A percentile compares a stretch with the other conserved stretches of the same genome.
Evolutionary conservation across 768 basidiomycete species (phyloP).

Genomic region (Agaricus blazei): DNA sequence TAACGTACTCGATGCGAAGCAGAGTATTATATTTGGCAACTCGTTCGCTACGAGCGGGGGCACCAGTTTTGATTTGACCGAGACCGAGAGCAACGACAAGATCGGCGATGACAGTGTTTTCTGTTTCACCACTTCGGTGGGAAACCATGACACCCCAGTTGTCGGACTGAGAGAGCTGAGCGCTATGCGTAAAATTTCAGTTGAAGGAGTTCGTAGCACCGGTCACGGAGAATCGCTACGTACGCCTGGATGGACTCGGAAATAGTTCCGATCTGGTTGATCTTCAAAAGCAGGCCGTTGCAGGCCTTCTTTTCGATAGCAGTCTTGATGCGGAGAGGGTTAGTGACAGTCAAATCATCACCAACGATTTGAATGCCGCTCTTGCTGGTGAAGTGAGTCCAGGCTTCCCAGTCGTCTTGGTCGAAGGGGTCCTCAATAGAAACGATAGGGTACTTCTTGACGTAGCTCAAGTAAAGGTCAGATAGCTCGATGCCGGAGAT

Average conservation of each 20-base stretch:
- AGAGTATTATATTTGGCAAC: slow-evolving; percentile 92
- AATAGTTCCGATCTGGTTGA: slow-evolving; percentile 99
- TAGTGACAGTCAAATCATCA: slow-evolving; percentile 97
- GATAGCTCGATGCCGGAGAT: slow-evolving; percentile 90
- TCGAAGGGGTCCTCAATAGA: slow-evolving; percentile 99
- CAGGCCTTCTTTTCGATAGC: slow-evolving; percentile 99
- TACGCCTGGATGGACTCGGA: slow-evolving; percentile 98
- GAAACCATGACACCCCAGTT: slow-evolving; percentile 99
- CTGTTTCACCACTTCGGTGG: slow-evolving; percentile 98
- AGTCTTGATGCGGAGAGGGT: slow-evolving; percentile 94
- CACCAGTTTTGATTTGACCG: slow-evolving; percentile 98
- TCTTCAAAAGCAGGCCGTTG: slow-evolving; percentile 97
- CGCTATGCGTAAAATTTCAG: slow-evolving; percentile 37
- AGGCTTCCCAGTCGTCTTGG: slow-evolving; percentile 99
- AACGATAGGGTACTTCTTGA: slow-evolving; percentile 93
- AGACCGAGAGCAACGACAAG: slow-evolving; percentile 88
- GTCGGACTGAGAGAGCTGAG: slow-evolving; percentile 92
- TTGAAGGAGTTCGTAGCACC: neutral
- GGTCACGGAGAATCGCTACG: slow-evolving; percentile 24
- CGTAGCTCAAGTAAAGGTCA: slow-evolving; percentile 80
- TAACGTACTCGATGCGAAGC: slow-evolving; percentile 79
- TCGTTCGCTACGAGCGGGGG: slow-evolving; percentile 93
- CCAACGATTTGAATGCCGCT: slow-evolving; percentile 88
- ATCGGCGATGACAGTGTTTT: slow-evolving; percentile 95
- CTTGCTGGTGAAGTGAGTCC: slow-evolving; percentile 83